Conservation (phyloP, 805 yeast species). For the Candida broadrunensis region DNA sequence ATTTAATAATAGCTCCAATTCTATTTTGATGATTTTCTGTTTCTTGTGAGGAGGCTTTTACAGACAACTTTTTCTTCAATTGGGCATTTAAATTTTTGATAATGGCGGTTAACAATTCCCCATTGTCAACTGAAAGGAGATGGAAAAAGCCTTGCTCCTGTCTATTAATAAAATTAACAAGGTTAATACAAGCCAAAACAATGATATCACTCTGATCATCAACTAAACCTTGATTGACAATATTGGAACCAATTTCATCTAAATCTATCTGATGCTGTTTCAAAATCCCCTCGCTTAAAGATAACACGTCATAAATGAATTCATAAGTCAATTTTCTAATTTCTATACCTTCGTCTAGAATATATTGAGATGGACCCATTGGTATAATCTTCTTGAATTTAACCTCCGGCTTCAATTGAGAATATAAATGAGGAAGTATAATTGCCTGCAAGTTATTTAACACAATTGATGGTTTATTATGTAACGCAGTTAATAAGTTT, state of each 20-base stretch:
- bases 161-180: slow-evolving; percentile 35
- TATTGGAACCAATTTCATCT: slow-evolving; percentile 34
- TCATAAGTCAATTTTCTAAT: slow-evolving; percentile 73
- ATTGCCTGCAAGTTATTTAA: slow-evolving; percentile 39
- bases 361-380: slow-evolving; percentile 86
- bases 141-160: slow-evolving; percentile 15
- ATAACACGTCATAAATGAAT: slow-evolving; percentile 53
- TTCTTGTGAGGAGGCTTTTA: slow-evolving; percentile 67
- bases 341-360: slow-evolving; percentile 74
- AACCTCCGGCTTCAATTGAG: slow-evolving; percentile 53
- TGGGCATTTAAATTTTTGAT: slow-evolving; percentile 33
- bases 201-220: slow-evolving; percentile 63
- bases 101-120: slow-evolving; percentile 21
- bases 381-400: slow-evolving; percentile 63
- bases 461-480: slow-evolving; percentile 49
- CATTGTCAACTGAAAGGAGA: slow-evolving; percentile 9
- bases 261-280: slow-evolving; percentile 21
- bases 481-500: slow-evolving; percentile 57
- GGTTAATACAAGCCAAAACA: slow-evolving; percentile 45
- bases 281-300: slow-evolving; percentile 20
- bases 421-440: slow-evolving; percentile 49
- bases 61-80: slow-evolving; percentile 48
- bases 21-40: slow-evolving; percentile 54
- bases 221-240: slow-evolving; percentile 48
- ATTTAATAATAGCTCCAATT: slow-evolving; percentile 26